Conservation (phyloP, 2,329 filamentous ascomycete species). For the Triangularia verruculosa region DNA sequence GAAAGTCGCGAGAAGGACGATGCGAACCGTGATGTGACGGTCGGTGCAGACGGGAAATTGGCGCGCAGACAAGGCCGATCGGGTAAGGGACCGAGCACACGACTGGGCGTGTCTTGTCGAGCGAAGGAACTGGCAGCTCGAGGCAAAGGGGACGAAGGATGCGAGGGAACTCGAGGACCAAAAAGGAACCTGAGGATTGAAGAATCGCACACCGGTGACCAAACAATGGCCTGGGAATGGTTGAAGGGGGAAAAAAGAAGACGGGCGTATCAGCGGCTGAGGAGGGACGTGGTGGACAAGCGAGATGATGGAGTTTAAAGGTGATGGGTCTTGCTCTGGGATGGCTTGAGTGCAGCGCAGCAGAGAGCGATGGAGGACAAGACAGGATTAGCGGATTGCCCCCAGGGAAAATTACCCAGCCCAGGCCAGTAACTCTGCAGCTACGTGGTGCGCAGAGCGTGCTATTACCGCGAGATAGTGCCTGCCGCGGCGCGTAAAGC, state of each 20-base stretch:
- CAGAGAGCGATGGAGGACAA: constrained; percentile 25
- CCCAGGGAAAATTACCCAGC: constrained; percentile 42
- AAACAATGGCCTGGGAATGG: constrained; percentile 27
- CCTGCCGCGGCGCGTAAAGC: background rate
- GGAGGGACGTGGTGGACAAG: constrained; percentile 45
- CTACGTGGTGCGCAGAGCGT: constrained; percentile 16
- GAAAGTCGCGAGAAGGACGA: constrained; percentile 15
- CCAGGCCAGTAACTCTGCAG: constrained; percentile 10
- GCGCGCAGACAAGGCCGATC: constrained; percentile 24
- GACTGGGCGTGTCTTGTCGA: constrained; percentile 21
- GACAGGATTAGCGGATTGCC: constrained; percentile 42
- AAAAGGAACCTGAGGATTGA: constrained; percentile 21
- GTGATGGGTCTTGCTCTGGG: constrained; percentile 39
- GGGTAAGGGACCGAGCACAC: constrained; percentile 24
- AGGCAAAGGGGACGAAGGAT: constrained; percentile 15
- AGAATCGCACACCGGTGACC: constrained; percentile 19
- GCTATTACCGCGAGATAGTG: constrained; percentile 32
- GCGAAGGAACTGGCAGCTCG: constrained; percentile 6
- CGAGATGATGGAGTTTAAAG: constrained; percentile 50
- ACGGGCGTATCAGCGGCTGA: constrained; percentile 46
- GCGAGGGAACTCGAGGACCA: constrained; percentile 18
- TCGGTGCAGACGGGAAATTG: constrained; percentile 25
- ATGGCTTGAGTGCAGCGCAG: constrained; percentile 26
- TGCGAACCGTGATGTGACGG: constrained; percentile 15
- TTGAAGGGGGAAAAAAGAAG: constrained; percentile 24